Conservation (phyloP, 495 filamentous ascomycete genomes). For the Penicillium odoratum region DNA sequence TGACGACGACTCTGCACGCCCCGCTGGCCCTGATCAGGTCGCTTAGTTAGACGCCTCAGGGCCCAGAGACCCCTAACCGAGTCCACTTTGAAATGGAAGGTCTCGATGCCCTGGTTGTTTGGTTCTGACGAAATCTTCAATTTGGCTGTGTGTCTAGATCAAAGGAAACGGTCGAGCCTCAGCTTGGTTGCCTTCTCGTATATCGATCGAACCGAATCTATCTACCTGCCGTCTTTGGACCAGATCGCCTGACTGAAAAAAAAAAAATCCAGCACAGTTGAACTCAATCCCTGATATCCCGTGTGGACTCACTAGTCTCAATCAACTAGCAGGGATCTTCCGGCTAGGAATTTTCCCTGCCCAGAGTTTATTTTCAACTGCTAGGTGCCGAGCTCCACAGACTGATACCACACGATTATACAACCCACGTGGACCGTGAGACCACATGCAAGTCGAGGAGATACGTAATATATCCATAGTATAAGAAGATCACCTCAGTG, state of each 20-base stretch:
- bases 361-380: background rate
- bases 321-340: background rate
- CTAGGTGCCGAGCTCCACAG: background rate
- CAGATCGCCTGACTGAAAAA: background rate
- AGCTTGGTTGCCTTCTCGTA: background rate
- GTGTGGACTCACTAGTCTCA: background rate
- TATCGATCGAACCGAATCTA: slow-evolving; percentile 8
- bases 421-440: background rate
- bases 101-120: background rate
- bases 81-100: slow-evolving; percentile 1
- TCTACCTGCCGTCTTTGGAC: slow-evolving; percentile 1
- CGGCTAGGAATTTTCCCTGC: background rate
- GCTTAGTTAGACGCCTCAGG: background rate
- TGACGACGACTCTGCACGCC: slow-evolving; percentile 22
- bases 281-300: background rate
- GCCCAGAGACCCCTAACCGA: slow-evolving; percentile 1
- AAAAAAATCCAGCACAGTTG: background rate
- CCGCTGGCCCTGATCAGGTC: slow-evolving; percentile 17
- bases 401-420: background rate
- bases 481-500: background rate
- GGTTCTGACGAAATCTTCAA: slow-evolving; percentile 16
- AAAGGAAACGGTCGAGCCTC: background rate
- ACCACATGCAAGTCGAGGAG: background rate
- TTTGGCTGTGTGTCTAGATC: background rate
- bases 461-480: background rate